Evolutionary conservation across 371 early-diverging fungal species (phyloP), one percentile per base, ranked within the genome.

Genomic region (Circinella umbellata): DNA sequence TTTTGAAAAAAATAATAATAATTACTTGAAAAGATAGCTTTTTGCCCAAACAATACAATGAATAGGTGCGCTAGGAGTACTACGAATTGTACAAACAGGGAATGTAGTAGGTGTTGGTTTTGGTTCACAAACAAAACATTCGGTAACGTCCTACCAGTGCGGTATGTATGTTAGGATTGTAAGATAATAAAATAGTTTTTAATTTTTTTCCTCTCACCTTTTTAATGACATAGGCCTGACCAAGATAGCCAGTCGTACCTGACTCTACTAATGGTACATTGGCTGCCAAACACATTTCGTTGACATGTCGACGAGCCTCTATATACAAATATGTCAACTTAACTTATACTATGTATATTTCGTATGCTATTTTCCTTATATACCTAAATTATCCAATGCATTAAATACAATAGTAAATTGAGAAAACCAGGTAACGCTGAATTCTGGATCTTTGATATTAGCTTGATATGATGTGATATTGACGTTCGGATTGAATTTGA

Each of bases 41-140:
- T 99, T 99, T 63, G 98, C 96, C 99, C 99, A 99, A 34, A 98
- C 98, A 64, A 99, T 95, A 72, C 99, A 99, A 80, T 99, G 99
- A 51, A 99, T 95, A 13, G 99, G 98, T 36, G 90, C 90, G 55
- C 90, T 93, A 0, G 99, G 99, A 4, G 97, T 99, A 49, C 94
- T 92, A 60, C 99, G 90, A 72, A 99, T 98, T 4, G 99, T 99
- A 77, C 99, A 99, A 1, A 99, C 95, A 10, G 99, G 96, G 66
- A 89, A 96, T 0, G 96, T 93, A 57, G 89, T 94, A 39, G 90
- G 94, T 66, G 93, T 92, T 3, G 93, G 89, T 73, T 96, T 96
- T 55, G 97, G 96, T 42, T 93, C 90, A 79, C 99, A 99, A 69
- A 98, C 99, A 83, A 96, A 99, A 84, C 99, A 99, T 74, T 99